A percentile compares a stretch with the other conserved stretches of the same genome.
Evolutionary conservation across 345 rosid species (phyloP).

Genomic region (Salix purpurea): DNA sequence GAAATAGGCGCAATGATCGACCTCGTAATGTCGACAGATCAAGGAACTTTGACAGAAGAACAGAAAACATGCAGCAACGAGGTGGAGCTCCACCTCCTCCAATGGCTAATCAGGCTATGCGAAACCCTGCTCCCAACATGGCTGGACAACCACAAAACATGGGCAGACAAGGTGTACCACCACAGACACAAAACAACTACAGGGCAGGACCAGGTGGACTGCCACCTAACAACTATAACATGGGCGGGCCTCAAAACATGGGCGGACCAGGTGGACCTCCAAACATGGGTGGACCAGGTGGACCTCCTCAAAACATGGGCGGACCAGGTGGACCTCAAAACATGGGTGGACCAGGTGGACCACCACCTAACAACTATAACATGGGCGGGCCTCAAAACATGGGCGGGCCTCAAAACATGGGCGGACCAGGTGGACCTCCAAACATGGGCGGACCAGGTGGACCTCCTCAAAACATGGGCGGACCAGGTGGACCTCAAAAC

Average conservation of each 20-base stretch:
- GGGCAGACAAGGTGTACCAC: slow-evolving; percentile 11
- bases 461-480: slow-evolving; percentile 15
- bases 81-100: slow-evolving; percentile 15
- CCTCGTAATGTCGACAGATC: slow-evolving; percentile 70
- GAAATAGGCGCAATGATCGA: slow-evolving; percentile 81
- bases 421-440: too few relatives aligned
- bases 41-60: slow-evolving; percentile 88
- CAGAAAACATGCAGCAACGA: slow-evolving; percentile 57
- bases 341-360: slow-evolving; percentile 8
- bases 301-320: background rate
- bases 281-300: background rate
- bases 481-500: slow-evolving; percentile 20
- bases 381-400: background rate
- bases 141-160: slow-evolving; percentile 24
- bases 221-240: background rate
- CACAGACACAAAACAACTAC: slow-evolving; percentile 23
- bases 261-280: background rate
- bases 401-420: too few relatives aligned
- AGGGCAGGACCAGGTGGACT: slow-evolving; percentile 31
- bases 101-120: slow-evolving; percentile 37
- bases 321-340: background rate
- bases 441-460: background rate
- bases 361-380: too few relatives aligned
- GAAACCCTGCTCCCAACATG: slow-evolving; percentile 20
- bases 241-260: background rate